These are phyloP conservation scores for Microstegium vimineum DNA, from an alignment of 176 grass and related monocot species.

Conservation along the genomic window DNA sequence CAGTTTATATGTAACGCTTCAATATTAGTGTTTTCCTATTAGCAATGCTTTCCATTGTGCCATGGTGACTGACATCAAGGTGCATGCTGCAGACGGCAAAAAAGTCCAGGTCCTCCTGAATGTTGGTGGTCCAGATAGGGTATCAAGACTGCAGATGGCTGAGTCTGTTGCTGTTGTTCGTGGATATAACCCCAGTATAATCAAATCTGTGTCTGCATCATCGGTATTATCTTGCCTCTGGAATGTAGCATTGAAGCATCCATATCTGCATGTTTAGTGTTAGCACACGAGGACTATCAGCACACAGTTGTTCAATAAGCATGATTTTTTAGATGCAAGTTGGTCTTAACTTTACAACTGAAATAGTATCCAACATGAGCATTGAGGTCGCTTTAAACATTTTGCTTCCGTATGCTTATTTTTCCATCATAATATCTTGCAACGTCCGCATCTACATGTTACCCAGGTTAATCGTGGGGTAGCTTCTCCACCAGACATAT, in stretches of 20 bases:
- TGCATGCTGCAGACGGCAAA: constrained; percentile 47
- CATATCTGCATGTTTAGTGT: background rate
- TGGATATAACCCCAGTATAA: constrained; percentile 56
- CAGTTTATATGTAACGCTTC: background rate
- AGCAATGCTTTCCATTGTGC: background rate
- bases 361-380: background rate
- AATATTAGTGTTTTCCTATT: background rate
- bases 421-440: constrained; percentile 11
- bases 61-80: constrained; percentile 5
- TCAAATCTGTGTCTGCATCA: constrained; percentile 82
- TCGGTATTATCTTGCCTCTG: constrained; percentile 40
- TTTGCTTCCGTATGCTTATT: background rate
- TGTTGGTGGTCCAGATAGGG: constrained; percentile 74
- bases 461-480: constrained; percentile 74
- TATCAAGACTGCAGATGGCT: constrained; percentile 94
- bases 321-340: background rate
- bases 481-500: constrained; percentile 86
- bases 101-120: constrained; percentile 64
- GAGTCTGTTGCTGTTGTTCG: constrained; percentile 68
- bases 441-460: constrained; percentile 3
- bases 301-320: background rate
- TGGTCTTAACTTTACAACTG: background rate
- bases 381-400: constrained; percentile 1
- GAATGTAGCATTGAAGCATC: constrained; percentile 1
- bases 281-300: background rate